Conservation (phyloP, 1,284 basidiomycete species). For the Stygiomarasmius scandens region DNA sequence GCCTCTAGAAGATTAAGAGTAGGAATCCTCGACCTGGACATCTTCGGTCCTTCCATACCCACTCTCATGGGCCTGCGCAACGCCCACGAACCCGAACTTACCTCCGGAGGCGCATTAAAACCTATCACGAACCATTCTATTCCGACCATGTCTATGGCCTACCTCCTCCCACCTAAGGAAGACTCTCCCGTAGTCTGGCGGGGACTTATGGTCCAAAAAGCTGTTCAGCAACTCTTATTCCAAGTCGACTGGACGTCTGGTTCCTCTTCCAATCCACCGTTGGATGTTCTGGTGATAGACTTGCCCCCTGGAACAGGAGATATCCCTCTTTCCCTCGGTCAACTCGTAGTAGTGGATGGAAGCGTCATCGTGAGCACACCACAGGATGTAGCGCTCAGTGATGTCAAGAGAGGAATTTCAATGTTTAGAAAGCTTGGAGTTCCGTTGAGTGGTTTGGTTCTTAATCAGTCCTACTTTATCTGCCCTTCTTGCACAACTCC, state of each 20-base stretch:
- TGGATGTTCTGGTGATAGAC: slow-evolving; percentile 92
- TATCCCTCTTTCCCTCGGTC: slow-evolving; percentile 90
- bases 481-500: slow-evolving; percentile 74
- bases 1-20: slow-evolving; percentile 65
- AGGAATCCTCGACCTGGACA: slow-evolving; percentile 92
- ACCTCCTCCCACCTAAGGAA: slow-evolving; percentile 60
- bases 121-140: slow-evolving; percentile 91
- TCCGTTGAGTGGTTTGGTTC: slow-evolving; percentile 85
- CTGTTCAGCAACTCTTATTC: slow-evolving; percentile 94
- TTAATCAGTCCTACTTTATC: slow-evolving; percentile 92
- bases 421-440: slow-evolving; percentile 87
- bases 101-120: slow-evolving; percentile 71
- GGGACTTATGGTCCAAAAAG: slow-evolving; percentile 98
- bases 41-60: slow-evolving; percentile 96
- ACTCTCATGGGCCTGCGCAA: slow-evolving; percentile 91
- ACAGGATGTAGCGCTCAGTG: slow-evolving; percentile 91
- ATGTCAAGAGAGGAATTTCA: slow-evolving; percentile 90
- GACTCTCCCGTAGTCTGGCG: slow-evolving; percentile 93
- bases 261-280: too few species aligned
- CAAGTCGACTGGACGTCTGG: slow-evolving; percentile 98
- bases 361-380: slow-evolving; percentile 93
- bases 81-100: slow-evolving; percentile 81
- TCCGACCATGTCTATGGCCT: slow-evolving; percentile 98
- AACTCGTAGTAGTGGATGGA: slow-evolving; percentile 90
- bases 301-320: slow-evolving; percentile 99